Evolutionary conservation across 352 stramenopile species (phyloP), one percentile per base, ranked within the genome.

Genomic region (Phytopythium chamaehyphon): DNA sequence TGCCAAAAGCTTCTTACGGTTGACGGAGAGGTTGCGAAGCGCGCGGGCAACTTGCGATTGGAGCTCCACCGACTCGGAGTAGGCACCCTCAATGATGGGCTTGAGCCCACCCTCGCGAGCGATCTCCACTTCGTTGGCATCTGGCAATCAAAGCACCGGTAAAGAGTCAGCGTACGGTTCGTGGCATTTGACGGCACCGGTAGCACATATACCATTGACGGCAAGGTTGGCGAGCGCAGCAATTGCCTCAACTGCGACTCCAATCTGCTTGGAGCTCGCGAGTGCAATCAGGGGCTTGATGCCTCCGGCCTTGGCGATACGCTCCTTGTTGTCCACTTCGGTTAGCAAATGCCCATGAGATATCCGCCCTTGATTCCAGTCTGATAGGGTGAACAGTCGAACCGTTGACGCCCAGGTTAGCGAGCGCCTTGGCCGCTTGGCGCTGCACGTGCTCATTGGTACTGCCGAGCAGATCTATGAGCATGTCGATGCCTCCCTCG

Each of bases 161-260:
- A 33, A 33, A 33, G 28, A 33, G 28, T 33, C 28, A 33, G 28
- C 9, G 28, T 33, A 10, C 28, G 28, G 5, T 33, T 33, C 5
- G 28, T n/a, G n/a, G n/a, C n/a, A n/a, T n/a, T n/a, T n/a, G n/a
- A n/a, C n/a, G n/a, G n/a, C n/a, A n/a, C n/a, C n/a, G n/a, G n/a
- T n/a, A n/a, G n/a, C n/a, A n/a, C n/a, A 5, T 18, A 19, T 21
- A 96, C 85, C 91, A 52, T 98, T 97, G 16, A 98, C 93, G 12
- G 93, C 93, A 33, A 98, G 63, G 62, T 98, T 98, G 47, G 93
- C 93, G 19, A 98, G 69, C 19, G 93, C 93, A n/a, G 93, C 93
- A 40, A 98, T 90, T 31, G 93, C 91, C 58, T 97, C 91, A 16
- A 97, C 83, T 0, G 77, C 76, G 22, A 97, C 91, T 37, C 71